phyloP scores from a whole-genome alignment of 805 yeast species.

The Teunomyces kruisii region DNA sequence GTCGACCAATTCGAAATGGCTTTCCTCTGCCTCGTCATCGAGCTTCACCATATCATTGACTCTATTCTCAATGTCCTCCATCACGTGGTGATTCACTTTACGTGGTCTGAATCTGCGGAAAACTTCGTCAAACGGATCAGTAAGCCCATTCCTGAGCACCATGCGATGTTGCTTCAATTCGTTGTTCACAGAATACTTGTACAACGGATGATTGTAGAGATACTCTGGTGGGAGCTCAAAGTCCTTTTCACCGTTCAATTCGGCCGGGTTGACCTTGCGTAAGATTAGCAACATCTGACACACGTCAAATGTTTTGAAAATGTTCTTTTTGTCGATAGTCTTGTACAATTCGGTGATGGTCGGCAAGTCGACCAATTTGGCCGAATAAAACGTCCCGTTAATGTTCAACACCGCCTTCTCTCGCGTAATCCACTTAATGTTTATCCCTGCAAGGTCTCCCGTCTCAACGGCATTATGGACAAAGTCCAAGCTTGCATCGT shows the following conservation, averaged over 20 bases:
- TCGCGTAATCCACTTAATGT: constrained; percentile 79
- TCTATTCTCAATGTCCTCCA: constrained; percentile 73
- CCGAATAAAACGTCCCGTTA: constrained; percentile 70
- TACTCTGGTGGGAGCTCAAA: constrained; percentile 41
- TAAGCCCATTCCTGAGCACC: constrained; percentile 73
- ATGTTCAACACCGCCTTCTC: constrained; percentile 75
- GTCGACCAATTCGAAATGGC: constrained; percentile 73
- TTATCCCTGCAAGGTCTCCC: constrained; percentile 71
- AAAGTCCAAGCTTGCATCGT: constrained; percentile 67
- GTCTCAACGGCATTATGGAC: constrained; percentile 74
- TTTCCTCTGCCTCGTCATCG: constrained; percentile 84
- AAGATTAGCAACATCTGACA: constrained; percentile 82
- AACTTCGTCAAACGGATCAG: constrained; percentile 76
- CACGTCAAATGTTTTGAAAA: constrained; percentile 82
- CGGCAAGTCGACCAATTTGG: constrained; percentile 85
- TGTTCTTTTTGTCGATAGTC: constrained; percentile 83
- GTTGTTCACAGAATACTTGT: constrained; percentile 28
- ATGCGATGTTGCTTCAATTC: constrained; percentile 47
- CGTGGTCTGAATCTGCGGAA: constrained; percentile 69
- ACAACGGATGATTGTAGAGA: constrained; percentile 39
- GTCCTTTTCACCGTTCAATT: constrained; percentile 45
- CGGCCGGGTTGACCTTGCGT: constrained; percentile 44
- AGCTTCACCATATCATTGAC: constrained; percentile 73
- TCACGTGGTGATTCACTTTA: constrained; percentile 65
- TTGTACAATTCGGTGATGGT: constrained; percentile 85